phyloP scores from a whole-genome alignment of 805 yeast species.

The Starmerella bombicola region DNA sequence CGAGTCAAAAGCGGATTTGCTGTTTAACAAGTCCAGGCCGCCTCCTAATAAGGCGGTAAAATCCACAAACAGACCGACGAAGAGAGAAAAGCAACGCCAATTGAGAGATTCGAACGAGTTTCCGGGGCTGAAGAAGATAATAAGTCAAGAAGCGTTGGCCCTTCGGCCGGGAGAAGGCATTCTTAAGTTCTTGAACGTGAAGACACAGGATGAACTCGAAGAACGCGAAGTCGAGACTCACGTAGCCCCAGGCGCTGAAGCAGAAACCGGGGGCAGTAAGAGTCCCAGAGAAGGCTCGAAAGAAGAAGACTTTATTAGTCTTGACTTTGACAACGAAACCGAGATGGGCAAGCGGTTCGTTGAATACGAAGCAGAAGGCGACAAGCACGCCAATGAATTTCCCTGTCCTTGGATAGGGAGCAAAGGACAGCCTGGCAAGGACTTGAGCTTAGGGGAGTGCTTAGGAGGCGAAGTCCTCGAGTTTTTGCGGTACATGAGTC shows the following conservation, averaged over 20 bases:
- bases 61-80: background rate
- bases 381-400: background rate
- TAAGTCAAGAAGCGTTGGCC: background rate
- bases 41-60: background rate
- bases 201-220: background rate
- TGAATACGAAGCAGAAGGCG: conserved; percentile 3
- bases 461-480: conserved; percentile 73
- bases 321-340: conserved; percentile 6
- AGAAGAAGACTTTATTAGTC: conserved; percentile 9
- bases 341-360: conserved; percentile 15
- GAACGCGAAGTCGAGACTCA: background rate
- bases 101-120: background rate
- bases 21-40: background rate
- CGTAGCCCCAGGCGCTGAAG: background rate
- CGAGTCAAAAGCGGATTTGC: background rate
- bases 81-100: background rate
- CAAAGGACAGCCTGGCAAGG: background rate
- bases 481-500: conserved; percentile 75
- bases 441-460: conserved; percentile 54
- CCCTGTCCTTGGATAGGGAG: conserved; percentile 4
- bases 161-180: conserved; percentile 6
- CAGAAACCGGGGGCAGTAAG: background rate
- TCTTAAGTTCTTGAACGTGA: conserved; percentile 1
- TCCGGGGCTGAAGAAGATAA: conserved; percentile 5
- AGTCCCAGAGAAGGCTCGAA: background rate